These are phyloP conservation scores for Linnemannia exigua DNA, from an alignment of 192 early-diverging fungal genomes.

Conservation along the genomic window DNA sequence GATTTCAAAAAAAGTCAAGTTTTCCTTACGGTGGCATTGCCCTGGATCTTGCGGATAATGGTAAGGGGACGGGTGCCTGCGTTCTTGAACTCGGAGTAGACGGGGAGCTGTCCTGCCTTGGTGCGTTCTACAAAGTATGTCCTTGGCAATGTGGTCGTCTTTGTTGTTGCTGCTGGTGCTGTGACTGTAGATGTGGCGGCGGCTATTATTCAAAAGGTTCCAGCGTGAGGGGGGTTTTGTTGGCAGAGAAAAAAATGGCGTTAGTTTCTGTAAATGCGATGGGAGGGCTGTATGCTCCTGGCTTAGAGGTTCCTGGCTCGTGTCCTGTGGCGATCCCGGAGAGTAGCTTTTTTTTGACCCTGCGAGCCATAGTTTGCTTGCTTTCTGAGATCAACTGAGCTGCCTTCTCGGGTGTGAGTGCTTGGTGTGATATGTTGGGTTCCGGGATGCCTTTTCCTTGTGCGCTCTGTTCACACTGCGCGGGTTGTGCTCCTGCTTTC, in stretches of 20 bases:
- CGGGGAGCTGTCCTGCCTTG: constrained; percentile 70
- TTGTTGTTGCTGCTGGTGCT: constrained; percentile 13
- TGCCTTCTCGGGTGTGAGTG: too few species aligned
- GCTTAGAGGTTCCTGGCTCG: background rate
- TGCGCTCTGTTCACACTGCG: too few species aligned
- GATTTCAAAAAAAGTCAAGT: background rate
- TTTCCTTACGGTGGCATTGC: constrained; percentile 67
- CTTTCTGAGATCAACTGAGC: too few species aligned
- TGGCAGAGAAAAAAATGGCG: background rate
- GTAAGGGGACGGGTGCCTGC: constrained; percentile 74
- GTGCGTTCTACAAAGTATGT: constrained; percentile 79
- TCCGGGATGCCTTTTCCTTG: too few species aligned
- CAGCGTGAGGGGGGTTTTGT: background rate
- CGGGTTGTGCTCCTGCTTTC: too few species aligned
- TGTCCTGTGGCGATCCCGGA: background rate
- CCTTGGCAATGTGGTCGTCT: constrained; percentile 20
- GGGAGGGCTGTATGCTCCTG: too few species aligned
- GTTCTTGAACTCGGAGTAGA: constrained; percentile 80
- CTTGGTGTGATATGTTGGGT: too few species aligned
- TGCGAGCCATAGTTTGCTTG: too few species aligned
- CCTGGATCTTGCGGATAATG: constrained; percentile 78
- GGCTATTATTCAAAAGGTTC: background rate
- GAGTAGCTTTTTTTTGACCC: too few species aligned
- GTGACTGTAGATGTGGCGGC: background rate
- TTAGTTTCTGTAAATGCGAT: background rate